These are phyloP conservation scores for Nicotiana tomentosiformis DNA, from an alignment of 257 asterid genomes.

Conservation along the genomic window DNA sequence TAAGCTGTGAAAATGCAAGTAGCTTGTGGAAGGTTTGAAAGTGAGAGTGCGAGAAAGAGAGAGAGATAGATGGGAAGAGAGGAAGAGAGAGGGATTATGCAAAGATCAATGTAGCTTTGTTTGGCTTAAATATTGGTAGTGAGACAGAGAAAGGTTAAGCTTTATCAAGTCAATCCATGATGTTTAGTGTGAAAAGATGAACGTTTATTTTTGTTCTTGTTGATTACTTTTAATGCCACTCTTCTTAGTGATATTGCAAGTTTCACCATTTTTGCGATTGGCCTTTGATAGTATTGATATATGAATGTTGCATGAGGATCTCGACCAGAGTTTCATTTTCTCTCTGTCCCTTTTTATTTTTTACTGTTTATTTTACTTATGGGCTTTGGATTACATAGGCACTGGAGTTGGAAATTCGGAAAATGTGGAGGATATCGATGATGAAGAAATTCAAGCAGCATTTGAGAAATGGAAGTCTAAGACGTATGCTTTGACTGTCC, in stretches of 20 bases:
- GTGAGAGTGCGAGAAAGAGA: background rate
- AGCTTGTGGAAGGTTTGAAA: background rate
- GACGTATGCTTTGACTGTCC: slow-evolving; percentile 73
- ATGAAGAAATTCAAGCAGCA: slow-evolving; percentile 51
- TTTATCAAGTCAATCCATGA: background rate
- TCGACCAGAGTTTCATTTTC: background rate
- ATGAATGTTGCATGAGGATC: background rate
- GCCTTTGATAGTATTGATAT: background rate
- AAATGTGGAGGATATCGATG: slow-evolving; percentile 34
- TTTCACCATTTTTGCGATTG: background rate
- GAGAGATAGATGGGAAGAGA: background rate
- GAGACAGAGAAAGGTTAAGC: background rate
- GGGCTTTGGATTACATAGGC: background rate
- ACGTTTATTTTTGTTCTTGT: background rate
- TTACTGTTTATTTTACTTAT: background rate
- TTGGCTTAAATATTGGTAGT: background rate
- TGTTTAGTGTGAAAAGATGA: background rate
- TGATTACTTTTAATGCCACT: background rate
- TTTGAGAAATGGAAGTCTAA: slow-evolving; percentile 82
- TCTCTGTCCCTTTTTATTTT: background rate
- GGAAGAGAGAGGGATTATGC: background rate
- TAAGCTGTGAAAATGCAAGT: background rate
- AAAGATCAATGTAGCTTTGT: background rate
- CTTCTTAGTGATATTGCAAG: background rate
- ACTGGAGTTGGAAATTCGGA: slow-evolving; percentile 22